These are phyloP conservation scores for Kodamaea anthophila DNA, from an alignment of 1,139 yeast genomes.

Conservation along the genomic window DNA sequence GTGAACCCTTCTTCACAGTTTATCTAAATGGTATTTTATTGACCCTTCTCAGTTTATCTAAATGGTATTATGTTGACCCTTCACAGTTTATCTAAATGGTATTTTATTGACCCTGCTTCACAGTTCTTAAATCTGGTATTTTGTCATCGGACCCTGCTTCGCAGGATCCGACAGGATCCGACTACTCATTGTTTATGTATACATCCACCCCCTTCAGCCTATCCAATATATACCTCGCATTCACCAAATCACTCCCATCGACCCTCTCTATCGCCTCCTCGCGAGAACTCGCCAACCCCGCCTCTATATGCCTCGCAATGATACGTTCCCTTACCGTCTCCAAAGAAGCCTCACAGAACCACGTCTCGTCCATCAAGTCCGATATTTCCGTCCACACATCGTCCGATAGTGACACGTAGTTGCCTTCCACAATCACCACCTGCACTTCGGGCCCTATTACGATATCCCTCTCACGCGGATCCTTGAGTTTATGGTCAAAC, in stretches of 20 bases:
- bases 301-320: conserved; percentile 60
- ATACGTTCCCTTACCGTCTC: conserved; percentile 44
- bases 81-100: too few species aligned
- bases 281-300: conserved; percentile 57
- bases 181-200: too few species aligned
- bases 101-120: too few species aligned
- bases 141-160: too few species aligned
- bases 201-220: conserved; percentile 26
- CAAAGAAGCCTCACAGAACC: conserved; percentile 44
- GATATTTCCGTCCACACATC: conserved; percentile 46
- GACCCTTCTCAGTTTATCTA: too few species aligned
- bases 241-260: conserved; percentile 60
- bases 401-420: conserved; percentile 48
- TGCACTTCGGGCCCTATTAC: conserved; percentile 35
- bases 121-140: too few species aligned
- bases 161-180: too few species aligned
- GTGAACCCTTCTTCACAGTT: too few species aligned
- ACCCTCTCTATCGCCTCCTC: conserved; percentile 61
- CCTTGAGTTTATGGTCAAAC: conserved; percentile 67
- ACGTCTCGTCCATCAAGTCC: conserved; percentile 32
- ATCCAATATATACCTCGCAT: conserved; percentile 51
- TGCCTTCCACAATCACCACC: conserved; percentile 60
- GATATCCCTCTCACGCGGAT: conserved; percentile 54
- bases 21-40: too few species aligned
- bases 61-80: too few species aligned